phyloP scores from a whole-genome alignment of 2,329 filamentous ascomycete species.

The Pseudocercospora macadamiae region DNA sequence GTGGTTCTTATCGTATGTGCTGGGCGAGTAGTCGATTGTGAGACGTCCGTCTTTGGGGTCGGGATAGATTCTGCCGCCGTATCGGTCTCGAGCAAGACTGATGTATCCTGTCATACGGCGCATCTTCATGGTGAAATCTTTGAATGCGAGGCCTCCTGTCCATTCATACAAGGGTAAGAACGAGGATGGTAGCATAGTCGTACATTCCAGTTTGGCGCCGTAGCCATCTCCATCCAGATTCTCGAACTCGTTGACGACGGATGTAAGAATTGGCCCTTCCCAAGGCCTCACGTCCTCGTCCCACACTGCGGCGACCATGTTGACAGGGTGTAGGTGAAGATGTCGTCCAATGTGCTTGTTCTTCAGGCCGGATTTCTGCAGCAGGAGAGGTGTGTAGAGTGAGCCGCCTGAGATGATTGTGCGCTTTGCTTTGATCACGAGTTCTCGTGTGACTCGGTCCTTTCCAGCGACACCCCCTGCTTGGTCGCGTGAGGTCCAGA shows the following conservation, averaged over 20 bases:
- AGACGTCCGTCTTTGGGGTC: slow-evolving; percentile 67
- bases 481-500: slow-evolving; percentile 73
- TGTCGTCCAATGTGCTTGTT: slow-evolving; percentile 83
- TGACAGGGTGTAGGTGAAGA: slow-evolving; percentile 77
- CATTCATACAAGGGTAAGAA: slow-evolving; percentile 68
- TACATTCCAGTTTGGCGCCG: slow-evolving; percentile 78
- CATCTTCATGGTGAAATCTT: slow-evolving; percentile 69
- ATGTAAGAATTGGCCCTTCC: slow-evolving; percentile 78
- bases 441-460: slow-evolving; percentile 58
- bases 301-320: slow-evolving; percentile 62
- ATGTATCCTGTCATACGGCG: slow-evolving; percentile 74
- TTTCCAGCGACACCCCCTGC: slow-evolving; percentile 60
- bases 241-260: slow-evolving; percentile 75
- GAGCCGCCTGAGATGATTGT: slow-evolving; percentile 79
- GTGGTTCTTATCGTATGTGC: slow-evolving; percentile 71
- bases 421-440: slow-evolving; percentile 76
- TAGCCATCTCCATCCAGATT: slow-evolving; percentile 80
- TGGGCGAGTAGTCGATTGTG: slow-evolving; percentile 70
- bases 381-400: slow-evolving; percentile 73
- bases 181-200: slow-evolving; percentile 72
- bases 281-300: slow-evolving; percentile 65
- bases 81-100: slow-evolving; percentile 72
- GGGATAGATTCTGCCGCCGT: slow-evolving; percentile 72
- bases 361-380: slow-evolving; percentile 76
- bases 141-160: slow-evolving; percentile 70